phyloP scores from a whole-genome alignment of 2,329 filamentous ascomycete genomes.

The Arthrobotrys conoides region DNA sequence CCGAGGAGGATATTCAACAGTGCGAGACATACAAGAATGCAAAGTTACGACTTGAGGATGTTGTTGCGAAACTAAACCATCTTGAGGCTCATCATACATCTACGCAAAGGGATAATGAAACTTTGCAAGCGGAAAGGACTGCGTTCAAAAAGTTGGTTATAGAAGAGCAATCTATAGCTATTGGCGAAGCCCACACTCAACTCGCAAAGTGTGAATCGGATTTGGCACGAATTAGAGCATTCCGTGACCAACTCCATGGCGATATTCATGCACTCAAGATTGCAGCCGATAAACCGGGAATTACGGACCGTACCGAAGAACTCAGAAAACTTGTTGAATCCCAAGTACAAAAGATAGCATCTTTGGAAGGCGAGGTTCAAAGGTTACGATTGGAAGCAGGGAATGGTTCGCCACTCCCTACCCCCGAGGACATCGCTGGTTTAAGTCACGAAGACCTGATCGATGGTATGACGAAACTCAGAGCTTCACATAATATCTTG shows the following conservation, averaged over 20 bases:
- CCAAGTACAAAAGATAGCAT: conserved; percentile 82
- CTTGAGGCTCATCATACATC: conserved; percentile 89
- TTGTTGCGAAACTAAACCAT: conserved; percentile 91
- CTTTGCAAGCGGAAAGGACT: conserved; percentile 85
- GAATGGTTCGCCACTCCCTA: conserved; percentile 67
- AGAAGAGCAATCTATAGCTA: conserved; percentile 79
- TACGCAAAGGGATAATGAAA: conserved; percentile 86
- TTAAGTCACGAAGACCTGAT: conserved; percentile 80
- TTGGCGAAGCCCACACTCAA: conserved; percentile 84
- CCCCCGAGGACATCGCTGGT: conserved; percentile 71
- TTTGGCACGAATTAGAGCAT: conserved; percentile 84
- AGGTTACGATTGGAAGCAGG: conserved; percentile 75
- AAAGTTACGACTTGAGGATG: conserved; percentile 89
- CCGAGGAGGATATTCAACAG: conserved; percentile 92
- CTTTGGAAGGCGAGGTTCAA: conserved; percentile 85
- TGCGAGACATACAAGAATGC: conserved; percentile 95
- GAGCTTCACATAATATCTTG: conserved; percentile 85
- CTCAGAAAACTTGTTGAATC: conserved; percentile 84
- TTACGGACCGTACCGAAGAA: conserved; percentile 75
- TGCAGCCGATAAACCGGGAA: conserved; percentile 81
- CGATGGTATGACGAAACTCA: conserved; percentile 79
- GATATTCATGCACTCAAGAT: conserved; percentile 85
- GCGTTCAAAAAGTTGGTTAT: conserved; percentile 85
- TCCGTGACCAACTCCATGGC: conserved; percentile 86
- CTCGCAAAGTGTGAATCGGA: conserved; percentile 86